Percentiles rank a stretch among this genome's conserved stretches.
These are phyloP conservation scores for Fraxinus excelsior DNA, from an alignment of 257 asterid genomes.

Conservation along the genomic window DNA sequence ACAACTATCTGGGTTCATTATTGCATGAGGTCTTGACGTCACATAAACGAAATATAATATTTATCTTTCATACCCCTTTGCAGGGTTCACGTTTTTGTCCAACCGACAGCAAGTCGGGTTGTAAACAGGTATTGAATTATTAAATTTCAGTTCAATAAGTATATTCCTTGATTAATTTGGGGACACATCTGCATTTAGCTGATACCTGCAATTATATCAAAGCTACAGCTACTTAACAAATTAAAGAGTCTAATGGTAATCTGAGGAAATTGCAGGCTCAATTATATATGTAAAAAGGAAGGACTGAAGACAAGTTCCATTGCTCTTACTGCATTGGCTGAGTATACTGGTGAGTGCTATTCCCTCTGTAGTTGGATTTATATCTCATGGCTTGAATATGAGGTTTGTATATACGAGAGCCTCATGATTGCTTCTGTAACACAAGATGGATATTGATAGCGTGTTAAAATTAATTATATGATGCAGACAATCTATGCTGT, in stretches of 20 bases:
- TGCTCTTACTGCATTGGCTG: constrained; percentile 81
- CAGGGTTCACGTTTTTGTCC: constrained; percentile 95
- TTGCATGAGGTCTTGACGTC: constrained; percentile 2
- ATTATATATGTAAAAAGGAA: constrained; percentile 84
- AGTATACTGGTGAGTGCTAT: constrained; percentile 68
- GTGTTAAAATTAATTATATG: not conserved
- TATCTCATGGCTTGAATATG: constrained; percentile 12
- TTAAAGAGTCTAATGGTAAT: constrained; percentile 22
- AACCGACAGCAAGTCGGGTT: constrained; percentile 84
- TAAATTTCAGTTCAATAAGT: constrained; percentile 11
- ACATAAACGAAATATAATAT: constrained; percentile 1
- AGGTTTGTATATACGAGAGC: constrained; percentile 2
- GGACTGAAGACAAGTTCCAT: constrained; percentile 70
- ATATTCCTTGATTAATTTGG: constrained; percentile 3
- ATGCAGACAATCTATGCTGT: not conserved
- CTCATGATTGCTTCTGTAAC: not conserved
- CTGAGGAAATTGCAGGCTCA: constrained; percentile 61
- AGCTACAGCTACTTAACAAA: constrained; percentile 18
- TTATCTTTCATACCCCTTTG: constrained; percentile 27
- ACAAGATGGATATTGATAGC: not conserved
- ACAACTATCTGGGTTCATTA: not conserved
- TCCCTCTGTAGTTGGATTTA: constrained; percentile 10
- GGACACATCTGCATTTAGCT: constrained; percentile 15
- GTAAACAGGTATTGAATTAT: constrained; percentile 70
- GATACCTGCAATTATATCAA: constrained; percentile 21